A percentile compares a stretch with the other conserved stretches of the same genome.
These are phyloP conservation scores for Vitis hybrid DNA, from an alignment of 177 flowering plant species.

Conservation along the genomic window DNA sequence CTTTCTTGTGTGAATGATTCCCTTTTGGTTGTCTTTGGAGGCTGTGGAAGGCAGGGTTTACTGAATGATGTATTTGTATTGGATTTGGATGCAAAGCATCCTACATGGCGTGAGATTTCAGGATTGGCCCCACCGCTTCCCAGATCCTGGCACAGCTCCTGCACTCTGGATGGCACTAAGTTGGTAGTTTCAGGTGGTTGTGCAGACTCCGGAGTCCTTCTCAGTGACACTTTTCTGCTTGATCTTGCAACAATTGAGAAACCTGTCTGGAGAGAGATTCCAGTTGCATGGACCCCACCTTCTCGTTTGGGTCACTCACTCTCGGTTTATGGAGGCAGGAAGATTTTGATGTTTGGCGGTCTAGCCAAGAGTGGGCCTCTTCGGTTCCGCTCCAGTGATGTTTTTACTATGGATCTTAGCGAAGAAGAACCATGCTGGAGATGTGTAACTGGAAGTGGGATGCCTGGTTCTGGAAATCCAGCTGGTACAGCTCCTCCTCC, in stretches of 20 bases:
- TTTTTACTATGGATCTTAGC: slow-evolving; percentile 80
- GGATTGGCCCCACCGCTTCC: slow-evolving; percentile 85
- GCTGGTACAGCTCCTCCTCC: slow-evolving; percentile 88
- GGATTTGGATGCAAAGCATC: slow-evolving; percentile 86
- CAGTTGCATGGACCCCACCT: slow-evolving; percentile 82
- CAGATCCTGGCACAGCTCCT: slow-evolving; percentile 95
- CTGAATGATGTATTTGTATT: slow-evolving; percentile 85
- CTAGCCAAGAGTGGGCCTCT: slow-evolving; percentile 89
- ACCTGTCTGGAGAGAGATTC: slow-evolving; percentile 87
- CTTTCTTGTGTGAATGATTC: slow-evolving; percentile 81
- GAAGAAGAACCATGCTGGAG: slow-evolving; percentile 92
- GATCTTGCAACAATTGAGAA: slow-evolving; percentile 74
- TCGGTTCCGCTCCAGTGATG: slow-evolving; percentile 84
- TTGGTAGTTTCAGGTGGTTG: slow-evolving; percentile 90
- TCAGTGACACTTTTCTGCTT: slow-evolving; percentile 79
- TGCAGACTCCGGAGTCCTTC: slow-evolving; percentile 89
- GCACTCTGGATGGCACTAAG: slow-evolving; percentile 88
- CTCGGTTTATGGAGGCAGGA: slow-evolving; percentile 80
- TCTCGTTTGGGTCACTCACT: slow-evolving; percentile 82
- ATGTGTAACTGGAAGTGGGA: slow-evolving; percentile 82
- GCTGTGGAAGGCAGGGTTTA: slow-evolving; percentile 81
- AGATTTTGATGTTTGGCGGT: slow-evolving; percentile 90
- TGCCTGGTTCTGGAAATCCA: slow-evolving; percentile 94
- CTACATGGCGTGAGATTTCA: slow-evolving; percentile 86
- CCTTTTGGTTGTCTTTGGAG: slow-evolving; percentile 79